Base-by-base conservation (phyloP, 139 green algal genomes). In the Chlorella vulgaris region DNA sequence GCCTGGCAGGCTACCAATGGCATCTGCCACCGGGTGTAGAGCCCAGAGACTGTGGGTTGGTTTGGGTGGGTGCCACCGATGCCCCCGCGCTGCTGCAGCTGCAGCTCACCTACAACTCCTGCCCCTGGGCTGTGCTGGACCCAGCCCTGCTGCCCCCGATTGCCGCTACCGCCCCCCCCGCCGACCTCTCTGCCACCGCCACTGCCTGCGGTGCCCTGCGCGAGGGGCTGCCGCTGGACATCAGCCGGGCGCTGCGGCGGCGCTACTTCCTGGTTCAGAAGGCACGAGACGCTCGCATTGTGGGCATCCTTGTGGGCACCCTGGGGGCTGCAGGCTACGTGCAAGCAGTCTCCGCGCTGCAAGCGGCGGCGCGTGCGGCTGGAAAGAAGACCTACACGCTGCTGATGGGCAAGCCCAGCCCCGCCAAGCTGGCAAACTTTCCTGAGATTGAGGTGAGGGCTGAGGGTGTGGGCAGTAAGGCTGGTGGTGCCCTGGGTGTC, bases 401-500 rank as follows among this genome's bases (percentile, higher is more conserved):
- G 36, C 86, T 98, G 10, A 92, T 98, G 84, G 96, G 95, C 33
- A 97, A 96, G 79, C 93, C 93, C 58, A 98, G 86, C 80, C 95
- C 96, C 18, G 92, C 92, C 74, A 99, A 99, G 90, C 90, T 99
- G 74, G 96, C 95, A 65, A 99, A 99, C 84, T 99, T 98, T 76
- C 94, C 94, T 7, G 96, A 99, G 85, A 88, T 94, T n/a, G 90
- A 93, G n/a, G 84, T 88, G 31, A 90, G 85, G 43, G 0, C 24
- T 28, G 38, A 3, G 4, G 36, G 6, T n/a, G 55, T 65, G 22
- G 55, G 47, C 47, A 58, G 47, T 15, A 58, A 15, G 47, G 47
- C 47, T 10, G 15, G 13, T 58, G 47, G 15, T 58, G 15, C 10
- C 10, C 13, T n/a, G n/a, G n/a, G n/a, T n/a, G n/a, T n/a, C n/a